A percentile compares a stretch with the other conserved stretches of the same genome.
These are phyloP conservation scores for Bipolaris gigantea DNA, from an alignment of 2,329 filamentous ascomycete genomes.

Conservation along the genomic window DNA sequence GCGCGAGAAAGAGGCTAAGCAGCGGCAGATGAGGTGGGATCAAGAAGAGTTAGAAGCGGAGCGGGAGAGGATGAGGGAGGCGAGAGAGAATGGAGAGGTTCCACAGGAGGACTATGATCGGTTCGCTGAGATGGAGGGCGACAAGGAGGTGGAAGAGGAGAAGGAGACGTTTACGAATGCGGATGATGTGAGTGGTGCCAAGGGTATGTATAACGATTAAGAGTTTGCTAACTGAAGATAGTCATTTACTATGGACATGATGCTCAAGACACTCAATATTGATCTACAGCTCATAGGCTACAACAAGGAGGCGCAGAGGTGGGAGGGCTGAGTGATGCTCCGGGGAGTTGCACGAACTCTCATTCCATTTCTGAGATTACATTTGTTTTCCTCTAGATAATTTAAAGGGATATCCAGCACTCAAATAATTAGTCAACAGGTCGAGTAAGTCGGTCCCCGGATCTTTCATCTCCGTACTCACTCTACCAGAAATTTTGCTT, in stretches of 20 bases:
- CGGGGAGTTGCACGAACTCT: neutral
- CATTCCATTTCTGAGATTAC: neutral
- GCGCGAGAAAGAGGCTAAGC: slow-evolving; percentile 39
- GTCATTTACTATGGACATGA: slow-evolving; percentile 71
- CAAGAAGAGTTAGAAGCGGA: slow-evolving; percentile 42
- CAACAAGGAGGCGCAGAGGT: slow-evolving; percentile 59
- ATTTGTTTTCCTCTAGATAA: neutral
- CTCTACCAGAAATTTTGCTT: slow-evolving; percentile 1
- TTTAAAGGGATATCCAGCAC: neutral
- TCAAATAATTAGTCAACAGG: neutral
- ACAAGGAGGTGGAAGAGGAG: slow-evolving; percentile 48
- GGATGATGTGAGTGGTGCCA: slow-evolving; percentile 41
- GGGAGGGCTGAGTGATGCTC: slow-evolving; percentile 53
- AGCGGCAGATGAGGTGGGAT: slow-evolving; percentile 44
- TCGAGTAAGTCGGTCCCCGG: neutral
- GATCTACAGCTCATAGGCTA: slow-evolving; percentile 66
- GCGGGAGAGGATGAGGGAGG: slow-evolving; percentile 51
- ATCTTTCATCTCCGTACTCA: neutral
- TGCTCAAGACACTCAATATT: slow-evolving; percentile 67
- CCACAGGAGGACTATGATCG: slow-evolving; percentile 55
- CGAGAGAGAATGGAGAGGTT: slow-evolving; percentile 33
- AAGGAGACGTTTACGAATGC: slow-evolving; percentile 40
- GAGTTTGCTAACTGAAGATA: slow-evolving; percentile 5
- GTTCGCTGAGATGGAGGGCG: slow-evolving; percentile 45
- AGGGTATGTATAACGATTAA: slow-evolving; percentile 8